Percentiles rank a stretch among this genome's conserved stretches.
Evolutionary conservation across 2,329 filamentous ascomycete species (phyloP).

Genomic region (Alternaria brassicicola): DNA sequence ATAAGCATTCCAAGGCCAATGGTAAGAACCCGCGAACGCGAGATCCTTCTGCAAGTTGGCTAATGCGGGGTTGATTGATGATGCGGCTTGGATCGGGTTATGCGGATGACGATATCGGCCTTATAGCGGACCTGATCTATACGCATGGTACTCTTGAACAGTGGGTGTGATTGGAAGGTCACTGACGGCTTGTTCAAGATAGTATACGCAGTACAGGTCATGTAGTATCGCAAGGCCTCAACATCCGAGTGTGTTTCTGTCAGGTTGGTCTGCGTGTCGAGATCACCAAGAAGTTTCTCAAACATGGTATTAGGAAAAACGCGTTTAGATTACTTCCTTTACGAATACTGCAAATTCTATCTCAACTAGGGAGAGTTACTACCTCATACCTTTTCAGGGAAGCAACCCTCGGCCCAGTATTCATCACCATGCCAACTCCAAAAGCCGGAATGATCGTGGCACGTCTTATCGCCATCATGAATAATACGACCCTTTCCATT

Average conservation of each 20-base stretch:
- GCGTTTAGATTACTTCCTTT: background rate
- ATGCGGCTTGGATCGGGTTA: slow-evolving; percentile 19
- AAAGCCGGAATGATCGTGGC: slow-evolving; percentile 40
- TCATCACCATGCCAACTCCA: slow-evolving; percentile 34
- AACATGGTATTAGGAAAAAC: background rate
- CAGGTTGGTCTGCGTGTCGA: background rate
- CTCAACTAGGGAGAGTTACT: background rate
- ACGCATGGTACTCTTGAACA: background rate
- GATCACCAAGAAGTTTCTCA: background rate
- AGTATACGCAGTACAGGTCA: background rate
- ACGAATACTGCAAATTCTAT: background rate
- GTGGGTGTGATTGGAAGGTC: background rate
- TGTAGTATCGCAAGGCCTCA: background rate
- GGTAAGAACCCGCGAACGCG: slow-evolving; percentile 1
- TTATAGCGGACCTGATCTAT: background rate
- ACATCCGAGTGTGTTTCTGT: background rate
- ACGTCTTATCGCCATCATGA: slow-evolving; percentile 35
- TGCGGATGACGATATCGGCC: slow-evolving; percentile 8
- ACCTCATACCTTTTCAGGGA: slow-evolving; percentile 16
- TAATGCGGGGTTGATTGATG: slow-evolving; percentile 18
- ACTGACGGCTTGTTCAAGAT: background rate
- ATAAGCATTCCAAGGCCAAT: slow-evolving; percentile 13
- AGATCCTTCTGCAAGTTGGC: slow-evolving; percentile 8
- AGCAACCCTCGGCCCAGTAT: slow-evolving; percentile 30
- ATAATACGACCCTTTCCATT: slow-evolving; percentile 23